phyloP scores from a whole-genome alignment of 2,329 filamentous ascomycete genomes.

The Lachnellula occidentalis region DNA sequence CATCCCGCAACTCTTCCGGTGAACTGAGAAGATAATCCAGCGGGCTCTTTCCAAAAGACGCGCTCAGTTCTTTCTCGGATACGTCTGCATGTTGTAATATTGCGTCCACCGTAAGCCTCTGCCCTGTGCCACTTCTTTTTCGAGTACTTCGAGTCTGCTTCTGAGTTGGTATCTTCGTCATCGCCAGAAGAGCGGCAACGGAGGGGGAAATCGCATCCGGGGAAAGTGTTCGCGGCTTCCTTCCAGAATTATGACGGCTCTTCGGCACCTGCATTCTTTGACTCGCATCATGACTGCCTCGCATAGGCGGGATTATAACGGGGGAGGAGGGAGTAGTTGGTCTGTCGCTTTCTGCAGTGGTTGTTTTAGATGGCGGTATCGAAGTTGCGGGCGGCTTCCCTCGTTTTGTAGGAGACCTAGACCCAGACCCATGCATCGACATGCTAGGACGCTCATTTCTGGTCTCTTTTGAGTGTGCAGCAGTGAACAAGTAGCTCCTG shows the following conservation, averaged over 20 bases:
- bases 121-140: slow-evolving; percentile 15
- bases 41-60: slow-evolving; percentile 48
- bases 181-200: slow-evolving; percentile 54
- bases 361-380: not conserved
- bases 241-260: slow-evolving; percentile 13
- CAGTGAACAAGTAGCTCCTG: slow-evolving; percentile 24
- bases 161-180: slow-evolving; percentile 53
- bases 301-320: slow-evolving; percentile 26
- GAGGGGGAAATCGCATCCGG: slow-evolving; percentile 53
- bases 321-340: slow-evolving; percentile 26
- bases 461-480: slow-evolving; percentile 11
- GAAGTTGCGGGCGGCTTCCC: slow-evolving; percentile 5
- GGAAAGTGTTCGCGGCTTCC: slow-evolving; percentile 38
- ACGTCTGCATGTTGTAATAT: slow-evolving; percentile 49
- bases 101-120: slow-evolving; percentile 49
- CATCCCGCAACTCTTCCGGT: slow-evolving; percentile 51
- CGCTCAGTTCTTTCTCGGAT: slow-evolving; percentile 48
- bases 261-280: slow-evolving; percentile 20
- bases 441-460: slow-evolving; percentile 15
- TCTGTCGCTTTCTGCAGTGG: not conserved
- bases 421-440: slow-evolving; percentile 2
- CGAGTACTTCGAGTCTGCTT: slow-evolving; percentile 26
- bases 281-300: slow-evolving; percentile 18
- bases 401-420: slow-evolving; percentile 7
- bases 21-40: slow-evolving; percentile 55